These are phyloP conservation scores for Aegilops bicornis DNA, from an alignment of 176 grass and related monocot genomes.

Conservation along the genomic window DNA sequence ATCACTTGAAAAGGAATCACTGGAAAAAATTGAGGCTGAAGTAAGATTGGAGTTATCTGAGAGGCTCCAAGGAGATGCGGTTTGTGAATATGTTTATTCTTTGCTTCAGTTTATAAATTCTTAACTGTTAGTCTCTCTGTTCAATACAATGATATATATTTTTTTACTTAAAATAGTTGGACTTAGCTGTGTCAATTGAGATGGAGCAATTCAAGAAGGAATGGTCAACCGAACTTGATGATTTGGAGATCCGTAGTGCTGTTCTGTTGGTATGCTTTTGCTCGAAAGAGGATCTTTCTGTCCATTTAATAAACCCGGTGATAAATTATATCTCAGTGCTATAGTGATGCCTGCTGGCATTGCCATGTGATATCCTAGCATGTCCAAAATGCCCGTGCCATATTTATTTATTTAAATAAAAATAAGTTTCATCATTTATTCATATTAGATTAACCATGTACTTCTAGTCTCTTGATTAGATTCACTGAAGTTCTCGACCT, in stretches of 20 bases:
- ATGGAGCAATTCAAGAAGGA: slow-evolving; percentile 74
- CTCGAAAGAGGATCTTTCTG: background rate
- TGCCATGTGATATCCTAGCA: slow-evolving; percentile 11
- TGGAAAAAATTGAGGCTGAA: slow-evolving; percentile 86
- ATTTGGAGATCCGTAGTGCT: slow-evolving; percentile 73
- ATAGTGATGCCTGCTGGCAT: background rate
- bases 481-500: background rate
- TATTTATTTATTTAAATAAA: slow-evolving; percentile 7
- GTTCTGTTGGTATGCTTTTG: slow-evolving; percentile 72
- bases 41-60: slow-evolving; percentile 87
- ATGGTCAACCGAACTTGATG: slow-evolving; percentile 83
- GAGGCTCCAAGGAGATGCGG: slow-evolving; percentile 68
- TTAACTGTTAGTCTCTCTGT: slow-evolving; percentile 8
- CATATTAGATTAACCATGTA: background rate
- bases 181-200: slow-evolving; percentile 74
- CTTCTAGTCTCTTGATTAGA: background rate
- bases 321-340: background rate
- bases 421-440: background rate
- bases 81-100: slow-evolving; percentile 40
- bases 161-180: slow-evolving; percentile 62
- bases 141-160: slow-evolving; percentile 16
- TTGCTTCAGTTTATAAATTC: slow-evolving; percentile 11
- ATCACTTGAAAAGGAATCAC: slow-evolving; percentile 92
- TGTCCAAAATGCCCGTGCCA: background rate
- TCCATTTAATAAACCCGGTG: background rate